Evolutionary conservation across 208 protist genomes (phyloP), one percentile per base, ranked within the genome.

Genomic region (Trichomonas vaginalis): DNA sequence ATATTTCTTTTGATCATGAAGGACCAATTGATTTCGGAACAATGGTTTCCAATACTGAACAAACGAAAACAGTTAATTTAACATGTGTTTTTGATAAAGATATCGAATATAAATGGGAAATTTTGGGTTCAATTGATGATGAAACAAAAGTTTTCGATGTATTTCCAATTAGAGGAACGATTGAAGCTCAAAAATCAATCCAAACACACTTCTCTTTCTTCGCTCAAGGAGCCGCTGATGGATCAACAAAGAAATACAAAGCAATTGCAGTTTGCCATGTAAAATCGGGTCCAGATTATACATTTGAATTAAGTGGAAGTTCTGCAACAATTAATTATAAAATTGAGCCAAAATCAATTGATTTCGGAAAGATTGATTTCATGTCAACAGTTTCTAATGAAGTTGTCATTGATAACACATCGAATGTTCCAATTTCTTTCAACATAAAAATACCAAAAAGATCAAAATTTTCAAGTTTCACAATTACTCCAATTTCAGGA

Each of bases 241-340:
- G 86, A 56, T 48, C 42, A 48, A 40, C 37, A 42, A 42, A 51
- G 17, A 45, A 92, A 48, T 92, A 56, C 37, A 39, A 92, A 92
- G 86, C 86, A 39, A 92, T 39, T 21, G 86, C 86, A 39, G 45
- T 92, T 35, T 92, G 86, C 27, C 86, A 92, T 92, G 86, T 92
- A 15, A 48, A 35, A 42, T 35, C n/a, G 17, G 86, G 86, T 48
- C 86, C 86, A 51, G 86, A 92, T 51, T 92, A 92, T 92, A 27
- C 27, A 15, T 42, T 92, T 51, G 14, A 48, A 27, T 51, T 92
- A 32, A 35, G 9, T 0, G 86, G 86, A 56, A 56, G 45, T 47
- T 92, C 86, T 15, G 86, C 86, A 35, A 92, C 86, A 92, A 92
- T 92, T 51, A 42, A 35, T 9, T 92, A 92, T 47, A 92, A 92